Base-by-base conservation (phyloP, 306 rosid species). In the Cucurbita argyrosperma region DNA sequence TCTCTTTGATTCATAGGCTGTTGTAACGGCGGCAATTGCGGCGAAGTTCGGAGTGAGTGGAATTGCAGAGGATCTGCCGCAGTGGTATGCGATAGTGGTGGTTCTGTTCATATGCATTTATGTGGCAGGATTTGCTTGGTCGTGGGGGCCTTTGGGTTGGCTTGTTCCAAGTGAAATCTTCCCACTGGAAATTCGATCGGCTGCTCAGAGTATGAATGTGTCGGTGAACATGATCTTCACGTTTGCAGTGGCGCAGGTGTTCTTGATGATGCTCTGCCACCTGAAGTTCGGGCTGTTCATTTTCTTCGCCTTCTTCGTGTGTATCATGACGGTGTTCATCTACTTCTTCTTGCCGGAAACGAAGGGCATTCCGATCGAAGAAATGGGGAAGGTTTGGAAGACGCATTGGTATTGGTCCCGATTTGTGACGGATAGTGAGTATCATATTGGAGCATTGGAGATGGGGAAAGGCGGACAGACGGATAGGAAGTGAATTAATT, bases 101-200 rank as follows among this genome's bases (percentile, higher is more conserved):
- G 99, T 94, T 55, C 35, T 94, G 4, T 94, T 90, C 91, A 94
- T 94, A 11, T 94, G 99, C 79, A 78, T 88, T 3, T 94, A 94
- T 4, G 97, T 94, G 0, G 80, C 99, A 0, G 99, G 90, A 3
- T 94, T 90, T 43, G 97, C 99, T 0, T 94, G 99, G 99, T 94
- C 99, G 14, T 94, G 99, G 99, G 99, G 99, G 18, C 99, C 99
- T 0, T 87, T 94, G 0, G 99, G 99, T 0, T 94, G 99, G 98
- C 55, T 94, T 38, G 98, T 94, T 47, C 98, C 98, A 0, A 89
- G 97, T 85, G 98, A 94, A 75, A 91, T 94, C 7, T 94, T 94
- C 75, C 98, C 98, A 0, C 56, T 94, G 47, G 98, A 94, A 75
- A 89, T 94, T 61, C 87, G 98, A 8, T 94, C 98, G 0, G 98